Base-by-base conservation (phyloP, 768 basidiomycete genomes). In the Porpolomopsis calyptriformis region DNA sequence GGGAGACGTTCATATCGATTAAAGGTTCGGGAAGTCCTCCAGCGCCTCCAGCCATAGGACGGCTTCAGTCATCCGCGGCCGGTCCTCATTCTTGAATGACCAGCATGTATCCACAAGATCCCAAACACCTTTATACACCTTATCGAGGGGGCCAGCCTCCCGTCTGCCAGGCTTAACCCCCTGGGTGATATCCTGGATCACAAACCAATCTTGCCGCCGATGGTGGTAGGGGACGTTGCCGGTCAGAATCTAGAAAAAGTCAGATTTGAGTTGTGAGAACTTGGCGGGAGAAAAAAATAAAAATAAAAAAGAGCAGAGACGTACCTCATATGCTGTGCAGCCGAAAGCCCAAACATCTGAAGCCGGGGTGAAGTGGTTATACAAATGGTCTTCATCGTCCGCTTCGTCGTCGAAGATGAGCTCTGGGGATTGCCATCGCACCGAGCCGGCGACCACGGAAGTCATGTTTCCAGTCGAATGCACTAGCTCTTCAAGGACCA, bases 371-470 rank as follows among this genome's bases (percentile, higher is more conserved):
- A 48, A 50, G 18, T 29, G 20, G 16, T 43, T 40, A n/a, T 50
- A 43, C 24, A 24, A 20, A 14, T 26, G 23, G 20, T 43, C 26
- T 18, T 51, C 53, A 11, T 48, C 48, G 4, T 48, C 48, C 7
- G 7, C 4, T 14, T 26, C 23, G 22, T 23, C 18, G 24, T 14
- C 6, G 24, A 41, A n/a, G 23, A 65, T 43, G 1, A 64, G 42
- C 40, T 64, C 65, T 0, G 63, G 61, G 1, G 63, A 60, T 38
- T 56, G 53, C 61, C 63, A 65, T 25, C 64, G 56, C 12, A 61
- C 49, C 2, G 54, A 49, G 26, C 62, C 58, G 14, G 49, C 55
- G 40, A 31, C 43, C 16, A 45, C 55, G 23, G 48, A 46, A 26
- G 57, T 56, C 14, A 55, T 60, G 44, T 48, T 49, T 11, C 63